Conservation (phyloP, 768 basidiomycete species). For the Suillus decipiens region DNA sequence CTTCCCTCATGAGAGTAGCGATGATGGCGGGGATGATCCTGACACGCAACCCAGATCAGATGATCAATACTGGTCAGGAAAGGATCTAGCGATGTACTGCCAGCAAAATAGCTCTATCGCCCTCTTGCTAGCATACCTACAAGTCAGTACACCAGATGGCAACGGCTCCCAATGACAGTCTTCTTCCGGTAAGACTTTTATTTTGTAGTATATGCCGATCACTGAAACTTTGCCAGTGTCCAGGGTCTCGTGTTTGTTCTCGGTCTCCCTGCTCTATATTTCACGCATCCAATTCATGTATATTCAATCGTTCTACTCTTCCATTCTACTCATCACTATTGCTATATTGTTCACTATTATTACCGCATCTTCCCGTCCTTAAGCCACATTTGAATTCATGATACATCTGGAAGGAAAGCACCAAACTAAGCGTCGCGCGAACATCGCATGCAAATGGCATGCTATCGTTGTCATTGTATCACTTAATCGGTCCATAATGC, state of each 20-base stretch:
- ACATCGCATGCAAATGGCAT: not conserved
- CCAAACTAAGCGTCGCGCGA: not conserved
- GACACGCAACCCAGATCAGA: slow-evolving; percentile 40
- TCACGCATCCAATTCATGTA: slow-evolving; percentile 27
- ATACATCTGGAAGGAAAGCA: slow-evolving; percentile 14
- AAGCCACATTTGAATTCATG: slow-evolving; percentile 21
- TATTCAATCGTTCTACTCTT: slow-evolving; percentile 30
- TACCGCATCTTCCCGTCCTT: slow-evolving; percentile 22
- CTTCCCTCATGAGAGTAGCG: slow-evolving; percentile 29
- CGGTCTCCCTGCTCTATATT: slow-evolving; percentile 28
- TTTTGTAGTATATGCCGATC: not conserved
- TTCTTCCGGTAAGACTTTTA: slow-evolving; percentile 24
- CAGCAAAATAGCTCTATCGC: slow-evolving; percentile 89
- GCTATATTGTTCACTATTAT: slow-evolving; percentile 29
- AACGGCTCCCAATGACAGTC: slow-evolving; percentile 25
- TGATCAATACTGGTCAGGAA: slow-evolving; percentile 71
- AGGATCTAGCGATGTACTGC: slow-evolving; percentile 81
- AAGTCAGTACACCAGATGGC: slow-evolving; percentile 48
- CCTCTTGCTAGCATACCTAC: slow-evolving; percentile 65
- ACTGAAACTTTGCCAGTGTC: slow-evolving; percentile 16
- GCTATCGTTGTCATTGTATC: no score
- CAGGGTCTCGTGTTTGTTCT: slow-evolving; percentile 23
- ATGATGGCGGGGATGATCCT: slow-evolving; percentile 32
- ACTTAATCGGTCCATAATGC: no score
- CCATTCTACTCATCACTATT: slow-evolving; percentile 22